Evolutionary conservation across 371 early-diverging fungal genomes (phyloP).

Genomic region (Entomophthora muscae): DNA sequence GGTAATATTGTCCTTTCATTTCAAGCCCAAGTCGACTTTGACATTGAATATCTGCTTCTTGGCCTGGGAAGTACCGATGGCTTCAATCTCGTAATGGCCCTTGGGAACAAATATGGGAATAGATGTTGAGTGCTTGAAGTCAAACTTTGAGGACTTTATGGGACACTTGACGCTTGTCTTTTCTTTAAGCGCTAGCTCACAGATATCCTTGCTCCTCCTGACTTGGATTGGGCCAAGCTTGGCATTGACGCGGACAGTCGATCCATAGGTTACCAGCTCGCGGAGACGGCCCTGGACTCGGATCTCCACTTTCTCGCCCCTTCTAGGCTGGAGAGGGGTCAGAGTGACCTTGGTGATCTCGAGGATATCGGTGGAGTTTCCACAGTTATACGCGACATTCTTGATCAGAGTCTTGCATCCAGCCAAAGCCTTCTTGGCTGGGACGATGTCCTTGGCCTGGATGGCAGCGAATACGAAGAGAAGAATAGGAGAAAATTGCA

Average conservation of each 20-base stretch:
- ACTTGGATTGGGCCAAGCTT: background rate
- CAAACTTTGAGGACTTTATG: background rate
- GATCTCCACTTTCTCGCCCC: background rate
- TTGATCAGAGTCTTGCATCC: background rate
- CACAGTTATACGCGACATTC: conserved; percentile 1
- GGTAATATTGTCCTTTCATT: too few relatives aligned
- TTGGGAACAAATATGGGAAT: background rate
- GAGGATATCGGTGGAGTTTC: background rate
- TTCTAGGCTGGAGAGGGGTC: background rate
- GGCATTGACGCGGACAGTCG: background rate
- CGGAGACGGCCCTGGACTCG: background rate
- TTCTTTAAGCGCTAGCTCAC: background rate
- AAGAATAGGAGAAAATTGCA: too few relatives aligned
- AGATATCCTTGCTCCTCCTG: background rate
- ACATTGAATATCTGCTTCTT: background rate
- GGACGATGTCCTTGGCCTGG: too few relatives aligned
- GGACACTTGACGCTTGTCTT: background rate
- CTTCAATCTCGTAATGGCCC: conserved; percentile 2
- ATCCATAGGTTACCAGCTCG: background rate
- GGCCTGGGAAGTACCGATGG: background rate
- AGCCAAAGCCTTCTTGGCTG: too few relatives aligned
- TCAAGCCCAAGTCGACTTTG: too few relatives aligned
- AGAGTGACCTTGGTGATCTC: background rate
- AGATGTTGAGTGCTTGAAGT: background rate
- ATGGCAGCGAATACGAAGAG: too few relatives aligned